These are phyloP conservation scores for Penicillium simplicissimum DNA, from an alignment of 495 filamentous ascomycete genomes.

Conservation along the genomic window DNA sequence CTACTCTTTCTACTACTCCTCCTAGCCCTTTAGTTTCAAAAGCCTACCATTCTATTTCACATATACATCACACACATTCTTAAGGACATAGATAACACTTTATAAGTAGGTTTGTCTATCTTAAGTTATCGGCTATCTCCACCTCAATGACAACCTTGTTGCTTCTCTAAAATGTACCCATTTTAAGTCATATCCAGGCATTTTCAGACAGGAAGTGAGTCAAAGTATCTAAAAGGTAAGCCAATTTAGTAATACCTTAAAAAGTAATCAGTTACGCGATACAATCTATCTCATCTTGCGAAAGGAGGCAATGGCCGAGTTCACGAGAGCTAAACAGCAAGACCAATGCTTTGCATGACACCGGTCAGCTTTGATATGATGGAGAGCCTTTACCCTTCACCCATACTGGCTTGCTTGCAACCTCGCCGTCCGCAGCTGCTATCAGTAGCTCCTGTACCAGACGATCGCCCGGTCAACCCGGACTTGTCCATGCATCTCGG, in stretches of 20 bases:
- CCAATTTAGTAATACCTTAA: not conserved
- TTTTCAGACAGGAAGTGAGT: too few species aligned
- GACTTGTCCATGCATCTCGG: not conserved
- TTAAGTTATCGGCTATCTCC: too few species aligned
- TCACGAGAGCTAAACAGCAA: constrained; percentile 6
- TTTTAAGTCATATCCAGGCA: too few species aligned
- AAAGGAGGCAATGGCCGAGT: constrained; percentile 5
- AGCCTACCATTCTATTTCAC: too few species aligned
- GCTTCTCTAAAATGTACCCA: too few species aligned
- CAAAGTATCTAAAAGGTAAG: too few species aligned
- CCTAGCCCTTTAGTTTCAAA: too few species aligned
- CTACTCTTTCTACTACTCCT: too few species aligned
- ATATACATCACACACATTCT: too few species aligned
- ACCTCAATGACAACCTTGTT: too few species aligned
- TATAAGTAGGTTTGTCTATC: too few species aligned
- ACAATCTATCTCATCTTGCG: not conserved
- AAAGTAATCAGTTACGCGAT: constrained; percentile 28
- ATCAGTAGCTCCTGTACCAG: not conserved
- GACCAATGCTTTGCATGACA: constrained; percentile 8
- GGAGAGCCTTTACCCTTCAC: not conserved
- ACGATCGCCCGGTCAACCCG: not conserved
- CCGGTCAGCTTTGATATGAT: constrained; percentile 5
- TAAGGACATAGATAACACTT: too few species aligned
- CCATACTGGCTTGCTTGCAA: constrained; percentile 6
- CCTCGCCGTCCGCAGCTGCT: constrained; percentile 4